Evolutionary conservation across 208 protist genomes (phyloP), one percentile per base, ranked within the genome.

Genomic region (Acanthamoeba royreba): DNA sequence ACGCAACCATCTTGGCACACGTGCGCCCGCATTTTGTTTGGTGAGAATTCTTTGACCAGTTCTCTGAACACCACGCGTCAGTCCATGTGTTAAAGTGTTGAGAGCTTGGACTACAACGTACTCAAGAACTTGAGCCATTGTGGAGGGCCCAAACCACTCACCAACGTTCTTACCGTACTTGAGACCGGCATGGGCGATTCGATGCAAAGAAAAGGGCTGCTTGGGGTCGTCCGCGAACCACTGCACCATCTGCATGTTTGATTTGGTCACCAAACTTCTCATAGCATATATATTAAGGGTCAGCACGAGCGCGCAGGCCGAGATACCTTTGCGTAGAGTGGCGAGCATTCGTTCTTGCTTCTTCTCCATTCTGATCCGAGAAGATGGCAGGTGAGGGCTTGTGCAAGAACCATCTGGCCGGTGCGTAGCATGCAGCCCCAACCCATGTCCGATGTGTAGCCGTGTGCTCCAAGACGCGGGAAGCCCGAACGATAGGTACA

Each of bases 351-450:
- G 55, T 13, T 28, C 58, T 35, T n/a, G 17, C 8, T n/a, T 15
- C 5, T 7, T 15, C 43, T n/a, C 31, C n/a, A 53, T 5, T 38
- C 38, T 33, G 25, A 2, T 31, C 94, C 93, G 25, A 95, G 55
- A 22, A 92, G 89, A 33, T 83, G 66, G 33, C 96, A 95, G 93
- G 97, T 93, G 55, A 97, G 93, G 13, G 95, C 96, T 9, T 96
- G 86, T 0, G 87, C 97, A 25, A 98, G 85, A 38, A 98, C 61
- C 98, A 98, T 98, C 94, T 99, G 98, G 0, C 96, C 97, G 15
- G 97, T 97, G 47, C 98, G 97, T 46, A 98, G 93, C 85, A 98
- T 97, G 89, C 98, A 99, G 0, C 98, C 98, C 98, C 98, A 99
- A 19, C 94, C 93, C 4, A 96, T 72, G 95, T 99, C 98, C 5